Base-by-base conservation (phyloP, 2,329 filamentous ascomycete genomes). In the Neofusicoccum sp. region DNA sequence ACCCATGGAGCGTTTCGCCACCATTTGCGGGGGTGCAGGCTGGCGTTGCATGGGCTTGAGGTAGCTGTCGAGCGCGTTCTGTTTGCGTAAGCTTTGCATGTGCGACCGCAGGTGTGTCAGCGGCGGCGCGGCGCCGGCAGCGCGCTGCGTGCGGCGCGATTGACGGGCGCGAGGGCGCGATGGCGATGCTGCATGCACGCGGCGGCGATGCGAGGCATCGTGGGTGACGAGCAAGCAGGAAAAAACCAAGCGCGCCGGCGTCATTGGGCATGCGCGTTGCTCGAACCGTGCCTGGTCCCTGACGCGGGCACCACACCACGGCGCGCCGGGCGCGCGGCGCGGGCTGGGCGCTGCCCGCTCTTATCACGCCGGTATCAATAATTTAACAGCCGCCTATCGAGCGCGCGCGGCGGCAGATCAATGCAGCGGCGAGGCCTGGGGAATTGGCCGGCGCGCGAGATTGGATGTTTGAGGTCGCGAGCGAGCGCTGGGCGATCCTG, bases 311-410 rank as follows among this genome's bases (percentile, higher is more conserved):
- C 36, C 51, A 56, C 34, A 54, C 51, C 51, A 43, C 51, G 20
- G 20, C 38, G 51, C 51, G 51, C 51, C 51, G 38, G 51, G 51
- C 38, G 26, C 51, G 38, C 51, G 26, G 33, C n/a, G 8, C 34
- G 51, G 36, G 38, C 24, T 33, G 38, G 33, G 49, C 49, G 14
- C 49, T 28, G 49, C 49, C 49, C 51, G 51, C 51, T 43, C 51
- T 56, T 56, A 43, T 56, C 38, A 56, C 43, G 51, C 33, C 54
- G 54, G 47, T 58, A 58, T 58, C 54, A 58, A 47, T 47, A 58
- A 58, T 58, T 58, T 58, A 47, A 58, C 28, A 47, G 45, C 30
- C 54, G 54, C 54, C 54, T 56, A 56, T 56, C 51, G 51, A 56
- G 38, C 26, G 51, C 24, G 51, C 16, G 45, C 51, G 38, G 36